Evolutionary conservation across 331 rosid genomes (phyloP).

Genomic region (Quercus lobata): DNA sequence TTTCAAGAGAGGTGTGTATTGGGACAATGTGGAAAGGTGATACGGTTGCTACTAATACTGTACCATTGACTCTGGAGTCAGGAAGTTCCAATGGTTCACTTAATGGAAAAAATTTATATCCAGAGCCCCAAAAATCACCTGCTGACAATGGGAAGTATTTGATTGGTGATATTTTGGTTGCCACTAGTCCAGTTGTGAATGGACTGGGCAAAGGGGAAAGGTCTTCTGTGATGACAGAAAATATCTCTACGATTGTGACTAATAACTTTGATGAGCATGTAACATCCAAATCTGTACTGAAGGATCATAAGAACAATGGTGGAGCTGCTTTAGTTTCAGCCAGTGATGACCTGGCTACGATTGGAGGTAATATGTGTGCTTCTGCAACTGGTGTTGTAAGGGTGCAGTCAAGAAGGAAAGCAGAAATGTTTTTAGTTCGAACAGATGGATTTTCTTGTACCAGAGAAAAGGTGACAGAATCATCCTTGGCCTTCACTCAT

Average conservation of each 20-base stretch:
- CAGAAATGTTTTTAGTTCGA: constrained; percentile 95
- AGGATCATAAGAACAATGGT: constrained; percentile 30
- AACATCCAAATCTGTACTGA: constrained; percentile 29
- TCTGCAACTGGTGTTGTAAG: constrained; percentile 98
- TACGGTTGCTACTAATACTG: constrained; percentile 21
- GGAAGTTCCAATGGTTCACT: constrained; percentile 39
- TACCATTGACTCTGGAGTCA: constrained; percentile 30
- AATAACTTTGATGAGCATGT: constrained; percentile 21
- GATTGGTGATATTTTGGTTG: constrained; percentile 31
- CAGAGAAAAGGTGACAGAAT: constrained; percentile 91
- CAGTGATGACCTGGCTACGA: constrained; percentile 42
- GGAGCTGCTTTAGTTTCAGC: constrained; percentile 31
- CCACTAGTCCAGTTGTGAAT: constrained; percentile 36
- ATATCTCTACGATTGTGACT: constrained; percentile 23
- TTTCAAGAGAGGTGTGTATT: constrained; percentile 34
- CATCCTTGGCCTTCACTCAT: constrained; percentile 96
- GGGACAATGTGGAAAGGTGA: constrained; percentile 19
- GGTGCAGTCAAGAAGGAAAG: constrained; percentile 95
- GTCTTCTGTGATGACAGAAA: constrained; percentile 12
- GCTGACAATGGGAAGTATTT: constrained; percentile 34
- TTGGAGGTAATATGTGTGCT: constrained; percentile 88
- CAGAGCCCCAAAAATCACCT: constrained; percentile 27
- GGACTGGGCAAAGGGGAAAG: constrained; percentile 44
- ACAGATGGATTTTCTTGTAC: constrained; percentile 92
- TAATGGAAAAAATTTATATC: constrained; percentile 26